A percentile compares a stretch with the other conserved stretches of the same genome.
Conservation (phyloP, 352 stramenopile genomes). For the Blastocystis hominis region DNA sequence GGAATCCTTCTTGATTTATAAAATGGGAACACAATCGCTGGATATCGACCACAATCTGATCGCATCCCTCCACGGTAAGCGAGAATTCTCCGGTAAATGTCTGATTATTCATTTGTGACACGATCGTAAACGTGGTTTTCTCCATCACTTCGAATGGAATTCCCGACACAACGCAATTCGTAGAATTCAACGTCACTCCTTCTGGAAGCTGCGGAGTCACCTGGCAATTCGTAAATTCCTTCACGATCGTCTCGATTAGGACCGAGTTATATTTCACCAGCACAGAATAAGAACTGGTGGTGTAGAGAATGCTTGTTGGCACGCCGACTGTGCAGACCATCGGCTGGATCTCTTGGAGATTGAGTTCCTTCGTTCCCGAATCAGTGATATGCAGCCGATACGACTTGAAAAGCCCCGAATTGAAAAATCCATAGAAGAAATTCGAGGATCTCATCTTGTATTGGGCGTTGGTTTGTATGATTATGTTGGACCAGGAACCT, state of each 20-base stretch:
- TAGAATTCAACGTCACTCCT: neutral
- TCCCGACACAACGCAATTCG: neutral
- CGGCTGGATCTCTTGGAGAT: neutral
- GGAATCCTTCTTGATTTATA: neutral
- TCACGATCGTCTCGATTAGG: neutral
- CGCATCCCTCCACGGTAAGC: neutral
- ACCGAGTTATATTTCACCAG: neutral
- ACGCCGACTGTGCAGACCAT: neutral
- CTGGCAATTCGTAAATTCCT: neutral
- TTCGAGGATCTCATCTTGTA: neutral
- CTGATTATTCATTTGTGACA: neutral
- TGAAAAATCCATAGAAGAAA: slow-evolving; percentile 1
- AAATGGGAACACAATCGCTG: neutral
- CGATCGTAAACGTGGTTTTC: neutral
- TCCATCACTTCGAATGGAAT: neutral
- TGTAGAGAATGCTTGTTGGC: neutral
- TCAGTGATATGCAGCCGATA: neutral
- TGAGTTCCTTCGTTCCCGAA: neutral
- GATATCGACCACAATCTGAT: neutral
- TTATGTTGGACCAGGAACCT: neutral
- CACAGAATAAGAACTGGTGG: neutral
- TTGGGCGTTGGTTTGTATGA: neutral
- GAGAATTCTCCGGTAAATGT: neutral
- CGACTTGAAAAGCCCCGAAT: neutral
- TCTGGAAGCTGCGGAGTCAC: neutral